Conservation (phyloP, 208 protist species). For the Acanthamoeba culbertsoni region DNA sequence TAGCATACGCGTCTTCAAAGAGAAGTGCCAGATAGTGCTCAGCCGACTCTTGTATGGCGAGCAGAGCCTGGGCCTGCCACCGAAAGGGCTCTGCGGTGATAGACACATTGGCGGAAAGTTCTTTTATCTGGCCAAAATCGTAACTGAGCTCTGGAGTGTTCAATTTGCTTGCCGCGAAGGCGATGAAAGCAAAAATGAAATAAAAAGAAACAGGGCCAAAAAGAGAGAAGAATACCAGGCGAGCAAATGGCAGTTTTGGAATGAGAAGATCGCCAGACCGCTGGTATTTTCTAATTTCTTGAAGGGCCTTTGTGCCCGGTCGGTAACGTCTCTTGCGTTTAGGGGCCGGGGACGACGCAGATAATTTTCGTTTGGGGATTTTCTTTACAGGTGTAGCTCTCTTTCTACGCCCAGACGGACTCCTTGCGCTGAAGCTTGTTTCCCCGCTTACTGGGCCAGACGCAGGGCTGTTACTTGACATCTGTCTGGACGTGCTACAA, state of each 20-base stretch:
- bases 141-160: not conserved
- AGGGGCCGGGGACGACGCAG: slow-evolving; percentile 73
- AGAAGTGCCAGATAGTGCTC: slow-evolving; percentile 93
- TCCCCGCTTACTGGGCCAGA: too few relatives aligned
- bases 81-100: slow-evolving; percentile 66
- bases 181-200: slow-evolving; percentile 90
- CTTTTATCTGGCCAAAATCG: not conserved
- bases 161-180: slow-evolving; percentile 84
- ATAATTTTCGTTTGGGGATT: not conserved
- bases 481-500: not conserved
- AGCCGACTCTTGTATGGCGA: slow-evolving; percentile 95
- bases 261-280: slow-evolving; percentile 98
- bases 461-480: not conserved
- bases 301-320: slow-evolving; percentile 98
- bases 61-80: slow-evolving; percentile 86
- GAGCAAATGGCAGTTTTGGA: slow-evolving; percentile 96
- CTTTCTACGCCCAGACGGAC: too few relatives aligned
- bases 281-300: slow-evolving; percentile 98
- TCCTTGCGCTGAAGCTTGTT: too few relatives aligned
- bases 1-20: slow-evolving; percentile 83
- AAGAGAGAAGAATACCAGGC: slow-evolving; percentile 90
- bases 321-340: slow-evolving; percentile 97
- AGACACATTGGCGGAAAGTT: not conserved
- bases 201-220: not conserved
- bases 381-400: not conserved